These are phyloP conservation scores for Tylopilus balloui DNA, from an alignment of 768 basidiomycete species.

Conservation along the genomic window DNA sequence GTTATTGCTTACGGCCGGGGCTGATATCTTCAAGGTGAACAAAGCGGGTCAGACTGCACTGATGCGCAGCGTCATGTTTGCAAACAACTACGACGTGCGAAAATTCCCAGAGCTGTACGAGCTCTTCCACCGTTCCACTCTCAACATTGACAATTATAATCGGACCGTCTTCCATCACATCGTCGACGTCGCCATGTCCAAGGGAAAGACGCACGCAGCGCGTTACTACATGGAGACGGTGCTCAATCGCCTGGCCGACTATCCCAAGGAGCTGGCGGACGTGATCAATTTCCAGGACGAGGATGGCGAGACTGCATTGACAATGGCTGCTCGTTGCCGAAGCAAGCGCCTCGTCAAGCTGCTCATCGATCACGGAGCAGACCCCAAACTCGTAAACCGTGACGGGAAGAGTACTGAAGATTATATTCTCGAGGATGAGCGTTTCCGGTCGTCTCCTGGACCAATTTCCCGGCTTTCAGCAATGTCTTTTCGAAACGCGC, in stretches of 20 bases:
- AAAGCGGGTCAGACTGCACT: conserved; percentile 94
- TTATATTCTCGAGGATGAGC: conserved; percentile 97
- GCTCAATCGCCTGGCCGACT: conserved; percentile 79
- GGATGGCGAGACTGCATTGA: conserved; percentile 96
- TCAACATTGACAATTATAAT: conserved; percentile 97
- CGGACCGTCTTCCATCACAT: conserved; percentile 98
- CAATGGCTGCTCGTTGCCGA: conserved; percentile 92
- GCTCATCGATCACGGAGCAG: conserved; percentile 92
- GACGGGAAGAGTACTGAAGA: conserved; percentile 98
- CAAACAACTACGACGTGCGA: conserved; percentile 98
- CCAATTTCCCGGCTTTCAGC: conserved; percentile 61
- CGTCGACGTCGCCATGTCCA: conserved; percentile 94
- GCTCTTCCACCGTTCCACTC: conserved; percentile 92
- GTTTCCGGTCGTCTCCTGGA: conserved; percentile 88
- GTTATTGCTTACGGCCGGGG: conserved; percentile 86
- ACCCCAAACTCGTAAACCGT: conserved; percentile 89
- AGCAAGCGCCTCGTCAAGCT: conserved; percentile 94
- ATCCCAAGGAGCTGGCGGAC: conserved; percentile 93
- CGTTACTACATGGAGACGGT: conserved; percentile 99
- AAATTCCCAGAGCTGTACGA: conserved; percentile 99
- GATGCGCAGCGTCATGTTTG: conserved; percentile 99
- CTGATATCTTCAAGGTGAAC: conserved; percentile 96
- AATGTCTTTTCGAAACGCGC: conserved; percentile 73
- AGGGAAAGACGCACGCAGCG: conserved; percentile 96
- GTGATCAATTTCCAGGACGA: conserved; percentile 99